Conservation (phyloP, 352 stramenopile species). For the Thalassiosira ordinaria region DNA sequence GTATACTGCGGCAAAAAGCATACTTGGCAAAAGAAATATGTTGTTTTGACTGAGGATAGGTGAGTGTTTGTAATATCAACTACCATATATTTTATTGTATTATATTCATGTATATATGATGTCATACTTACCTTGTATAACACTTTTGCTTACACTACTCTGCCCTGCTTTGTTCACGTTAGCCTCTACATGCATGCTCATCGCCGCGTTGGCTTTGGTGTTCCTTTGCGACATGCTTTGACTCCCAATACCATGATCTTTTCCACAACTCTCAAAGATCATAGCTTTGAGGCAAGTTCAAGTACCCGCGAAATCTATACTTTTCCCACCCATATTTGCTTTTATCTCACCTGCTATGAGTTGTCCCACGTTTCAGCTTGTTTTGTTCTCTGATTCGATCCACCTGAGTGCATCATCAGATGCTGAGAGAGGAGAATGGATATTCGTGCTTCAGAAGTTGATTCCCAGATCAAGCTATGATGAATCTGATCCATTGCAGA, state of each 20-base stretch:
- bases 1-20: no score
- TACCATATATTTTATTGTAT: no score
- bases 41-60: constrained; percentile 50
- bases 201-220: constrained; percentile 35
- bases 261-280: constrained; percentile 33
- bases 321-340: background rate
- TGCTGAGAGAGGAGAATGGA: constrained; percentile 30
- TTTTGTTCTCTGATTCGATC: constrained; percentile 51
- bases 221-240: constrained; percentile 15
- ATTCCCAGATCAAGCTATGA: constrained; percentile 41
- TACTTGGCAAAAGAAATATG: constrained; percentile 50
- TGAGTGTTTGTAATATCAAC: no score
- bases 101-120: no score
- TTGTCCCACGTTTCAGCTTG: constrained; percentile 27
- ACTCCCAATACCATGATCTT: constrained; percentile 53
- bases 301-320: background rate
- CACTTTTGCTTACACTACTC: no score
- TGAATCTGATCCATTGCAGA: constrained; percentile 29
- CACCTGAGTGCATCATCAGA: constrained; percentile 36
- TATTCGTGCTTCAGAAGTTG: constrained; percentile 34
- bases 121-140: no score
- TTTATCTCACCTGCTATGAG: background rate
- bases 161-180: no score
- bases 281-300: constrained; percentile 32
- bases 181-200: constrained; percentile 41